Evolutionary conservation across 192 early-diverging fungal species (phyloP), one percentile per base, ranked within the genome.

Genomic region (Linnemannia zychae): DNA sequence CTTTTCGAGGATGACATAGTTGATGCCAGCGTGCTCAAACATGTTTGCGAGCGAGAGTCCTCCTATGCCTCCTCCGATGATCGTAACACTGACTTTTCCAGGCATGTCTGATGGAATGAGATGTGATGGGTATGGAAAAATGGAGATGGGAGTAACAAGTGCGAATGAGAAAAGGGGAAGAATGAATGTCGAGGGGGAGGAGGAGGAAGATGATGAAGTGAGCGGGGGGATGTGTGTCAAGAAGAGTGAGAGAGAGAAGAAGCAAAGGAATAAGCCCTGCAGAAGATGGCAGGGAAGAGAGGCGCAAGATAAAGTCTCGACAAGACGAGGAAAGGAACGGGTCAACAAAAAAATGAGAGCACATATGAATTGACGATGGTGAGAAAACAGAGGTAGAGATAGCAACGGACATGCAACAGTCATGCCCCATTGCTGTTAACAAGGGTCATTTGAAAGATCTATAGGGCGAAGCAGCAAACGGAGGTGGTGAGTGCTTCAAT

Each of bases 1-100:
- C 47, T 85, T 81, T 48, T 88, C 87, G 4, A 88, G 67, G 15
- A 88, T 48, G 1, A 84, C 7, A n/a, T 88, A 88, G 22, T 88
- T 83, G n/a, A 88, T 85, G 37, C 84, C 70, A 40, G 87, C 82
- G 31, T 72, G 72, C 34, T 84, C 87, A 40, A 88, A 85, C 71
- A 81, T 81, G 63, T 79, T 80, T 66, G 84, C 70, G 67, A 79
- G 72, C 50, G 80, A 9, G 57, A 79, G 71, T 9, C 79, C 74
- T 15, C 87, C 75, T n/a, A 78, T 84, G 9, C 74, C 69, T 40
- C 72, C 77, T n/a, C 76, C 53, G 37, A 67, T 57, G 44, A 84
- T 72, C 44, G 87, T 81, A 67, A 88, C 87, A 40, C 71, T 40
- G 67, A 79, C 24, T 72, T 88, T 40, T 78, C 24, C 34, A 12